These are phyloP conservation scores for Ophiostoma pallidulum DNA, from an alignment of 2,329 filamentous ascomycete species.

Conservation along the genomic window DNA sequence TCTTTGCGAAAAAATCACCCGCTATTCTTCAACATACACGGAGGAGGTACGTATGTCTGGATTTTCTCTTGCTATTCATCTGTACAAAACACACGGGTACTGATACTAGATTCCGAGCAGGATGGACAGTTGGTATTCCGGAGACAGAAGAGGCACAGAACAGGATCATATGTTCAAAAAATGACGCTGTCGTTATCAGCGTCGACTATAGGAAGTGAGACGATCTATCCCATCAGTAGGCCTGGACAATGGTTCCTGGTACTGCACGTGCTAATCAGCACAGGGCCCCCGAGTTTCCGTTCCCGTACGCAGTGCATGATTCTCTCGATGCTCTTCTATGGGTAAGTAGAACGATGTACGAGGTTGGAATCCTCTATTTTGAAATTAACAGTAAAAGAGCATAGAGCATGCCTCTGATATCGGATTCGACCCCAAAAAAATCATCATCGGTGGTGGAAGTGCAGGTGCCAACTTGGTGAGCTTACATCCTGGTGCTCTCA, in stretches of 20 bases:
- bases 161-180: constrained; percentile 1
- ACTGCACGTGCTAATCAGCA: no score
- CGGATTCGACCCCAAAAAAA: constrained; percentile 8
- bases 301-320: constrained; percentile 16
- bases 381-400: not conserved
- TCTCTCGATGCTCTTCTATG: constrained; percentile 11
- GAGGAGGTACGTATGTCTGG: no score
- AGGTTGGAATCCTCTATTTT: no score
- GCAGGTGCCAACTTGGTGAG: constrained; percentile 16
- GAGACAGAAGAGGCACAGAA: constrained; percentile 15
- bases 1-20: not conserved
- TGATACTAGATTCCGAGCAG: no score
- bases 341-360: constrained; percentile 7
- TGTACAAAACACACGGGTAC: no score
- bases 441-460: constrained; percentile 16
- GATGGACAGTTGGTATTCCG: constrained; percentile 15
- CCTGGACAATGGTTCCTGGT: no score
- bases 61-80: no score
- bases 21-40: constrained; percentile 8
- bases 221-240: no score
- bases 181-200: constrained; percentile 12
- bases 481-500: not conserved
- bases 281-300: constrained; percentile 16
- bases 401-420: constrained; percentile 6
- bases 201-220: constrained; percentile 14